Evolutionary conservation across 1,284 basidiomycete genomes (phyloP).

Genomic region (Paramarasmius palmivorus): DNA sequence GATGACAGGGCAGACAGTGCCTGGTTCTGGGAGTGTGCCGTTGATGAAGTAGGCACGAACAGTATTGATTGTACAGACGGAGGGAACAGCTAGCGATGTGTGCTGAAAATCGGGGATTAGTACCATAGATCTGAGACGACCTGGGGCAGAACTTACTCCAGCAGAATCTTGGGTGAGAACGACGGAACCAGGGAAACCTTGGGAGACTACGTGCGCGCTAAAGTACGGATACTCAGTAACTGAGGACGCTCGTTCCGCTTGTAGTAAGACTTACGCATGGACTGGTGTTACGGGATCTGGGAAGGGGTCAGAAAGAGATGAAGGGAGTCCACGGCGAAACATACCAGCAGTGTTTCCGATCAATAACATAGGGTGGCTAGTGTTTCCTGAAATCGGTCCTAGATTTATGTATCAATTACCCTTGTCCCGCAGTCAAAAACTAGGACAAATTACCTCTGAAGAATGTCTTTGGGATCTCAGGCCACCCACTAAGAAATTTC

Average conservation of each 20-base stretch:
- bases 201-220: slow-evolving; percentile 10
- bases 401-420: background rate
- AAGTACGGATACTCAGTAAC: background rate
- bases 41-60: slow-evolving; percentile 41
- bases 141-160: slow-evolving; percentile 7
- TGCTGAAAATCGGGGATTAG: slow-evolving; percentile 34
- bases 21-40: slow-evolving; percentile 40
- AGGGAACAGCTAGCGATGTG: slow-evolving; percentile 41
- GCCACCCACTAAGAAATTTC: slow-evolving; percentile 15
- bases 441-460: slow-evolving; percentile 12
- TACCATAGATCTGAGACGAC: background rate
- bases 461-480: slow-evolving; percentile 13
- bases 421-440: background rate
- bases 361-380: slow-evolving; percentile 13
- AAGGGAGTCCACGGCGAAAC: background rate
- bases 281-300: slow-evolving; percentile 12
- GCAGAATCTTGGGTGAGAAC: slow-evolving; percentile 15
- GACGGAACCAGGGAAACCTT: slow-evolving; percentile 14
- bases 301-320: background rate
- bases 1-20: slow-evolving; percentile 37
- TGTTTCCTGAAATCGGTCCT: slow-evolving; percentile 16
- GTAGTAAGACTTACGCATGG: background rate
- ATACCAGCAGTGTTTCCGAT: slow-evolving; percentile 17
- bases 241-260: no score
- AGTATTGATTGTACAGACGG: slow-evolving; percentile 41